Evolutionary conservation across 306 rosid species (phyloP), one percentile per base, ranked within the genome.

Genomic region (Herpetospermum pedunculosum): DNA sequence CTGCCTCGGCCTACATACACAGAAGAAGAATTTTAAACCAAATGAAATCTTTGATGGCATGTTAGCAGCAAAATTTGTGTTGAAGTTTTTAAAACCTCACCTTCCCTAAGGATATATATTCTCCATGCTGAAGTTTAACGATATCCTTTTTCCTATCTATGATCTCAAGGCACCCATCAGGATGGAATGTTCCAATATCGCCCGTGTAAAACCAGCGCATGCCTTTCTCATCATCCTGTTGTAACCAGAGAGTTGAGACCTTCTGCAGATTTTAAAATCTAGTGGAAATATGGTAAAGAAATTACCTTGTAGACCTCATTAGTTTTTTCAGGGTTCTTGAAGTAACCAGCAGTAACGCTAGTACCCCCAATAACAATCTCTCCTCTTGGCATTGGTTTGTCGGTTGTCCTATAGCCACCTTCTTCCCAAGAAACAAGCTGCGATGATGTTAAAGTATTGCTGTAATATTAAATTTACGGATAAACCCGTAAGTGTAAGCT

Each of bases 71-170:
- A 76, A 2, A 13, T 74, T 5, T 41, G 77, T 46, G 40, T 35
- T 6, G 70, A 60, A 57, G 75, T 62, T 26, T 57, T 26, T 72
- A 38, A 50, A 50, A 14, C 16, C 26, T 64, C 78, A 94, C 98
- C 97, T 91, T 94, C 70, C 98, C 97, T 4, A 91, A 96, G 44
- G 98, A 94, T 48, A 91, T 54, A 80, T 94, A 93, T 37, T 93
- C 98, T 77, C 98, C 98, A 72, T 93, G 92, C 83, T 93, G 98
- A 83, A 93, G 98, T 85, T 94, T 93, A 76, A 93, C 96, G 23
- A 91, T 93, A 78, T 91, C 98, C 79, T 94, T 91, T 82, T 88
- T 94, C 80, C 98, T 87, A 67, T 94, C 98, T 32, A 94, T 89
- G 81, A 91, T 86, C 82, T 94, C 96, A 30, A 91, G 96, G 82